Percentiles rank a stretch among this genome's conserved stretches.
Conservation (phyloP, 768 basidiomycete genomes). For the Boletus eberwhitei region DNA sequence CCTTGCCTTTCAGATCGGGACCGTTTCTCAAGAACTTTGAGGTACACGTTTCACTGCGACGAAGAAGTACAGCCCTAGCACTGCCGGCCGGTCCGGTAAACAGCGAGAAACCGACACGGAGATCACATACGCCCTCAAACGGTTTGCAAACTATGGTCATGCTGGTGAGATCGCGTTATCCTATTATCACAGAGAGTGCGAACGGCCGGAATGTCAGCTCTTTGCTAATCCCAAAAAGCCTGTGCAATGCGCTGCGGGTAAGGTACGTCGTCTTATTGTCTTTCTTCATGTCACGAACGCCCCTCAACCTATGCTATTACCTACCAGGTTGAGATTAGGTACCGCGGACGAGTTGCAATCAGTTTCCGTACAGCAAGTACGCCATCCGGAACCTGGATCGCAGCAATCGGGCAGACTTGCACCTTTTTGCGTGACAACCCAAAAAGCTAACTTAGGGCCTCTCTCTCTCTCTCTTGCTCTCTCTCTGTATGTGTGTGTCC, state of each 20-base stretch:
- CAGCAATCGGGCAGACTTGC: constrained; percentile 1
- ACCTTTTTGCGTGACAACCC: constrained; percentile 2
- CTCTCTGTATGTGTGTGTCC: not conserved
- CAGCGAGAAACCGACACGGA: not conserved
- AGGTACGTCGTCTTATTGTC: constrained; percentile 9
- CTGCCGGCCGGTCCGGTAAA: not conserved
- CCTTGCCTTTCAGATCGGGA: not conserved
- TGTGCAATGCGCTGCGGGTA: not conserved
- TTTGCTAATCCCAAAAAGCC: not conserved
- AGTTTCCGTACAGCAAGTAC: not conserved
- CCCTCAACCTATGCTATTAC: not conserved
- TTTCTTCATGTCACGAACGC: not conserved
- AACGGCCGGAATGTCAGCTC: not conserved
- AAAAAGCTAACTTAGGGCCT: not conserved
- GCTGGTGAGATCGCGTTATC: not conserved
- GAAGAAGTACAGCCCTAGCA: not conserved
- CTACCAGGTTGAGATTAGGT: not conserved
- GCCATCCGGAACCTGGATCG: not conserved
- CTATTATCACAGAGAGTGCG: not conserved
- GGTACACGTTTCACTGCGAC: not conserved
- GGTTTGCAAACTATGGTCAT: not conserved
- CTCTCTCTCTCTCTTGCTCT: not conserved
- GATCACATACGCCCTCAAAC: not conserved
- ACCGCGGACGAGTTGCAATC: not conserved
- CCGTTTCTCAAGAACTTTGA: not conserved